Evolutionary conservation across 163 green algal species (phyloP), one percentile per base, ranked within the genome.

Genomic region (Prototheca cutis): DNA sequence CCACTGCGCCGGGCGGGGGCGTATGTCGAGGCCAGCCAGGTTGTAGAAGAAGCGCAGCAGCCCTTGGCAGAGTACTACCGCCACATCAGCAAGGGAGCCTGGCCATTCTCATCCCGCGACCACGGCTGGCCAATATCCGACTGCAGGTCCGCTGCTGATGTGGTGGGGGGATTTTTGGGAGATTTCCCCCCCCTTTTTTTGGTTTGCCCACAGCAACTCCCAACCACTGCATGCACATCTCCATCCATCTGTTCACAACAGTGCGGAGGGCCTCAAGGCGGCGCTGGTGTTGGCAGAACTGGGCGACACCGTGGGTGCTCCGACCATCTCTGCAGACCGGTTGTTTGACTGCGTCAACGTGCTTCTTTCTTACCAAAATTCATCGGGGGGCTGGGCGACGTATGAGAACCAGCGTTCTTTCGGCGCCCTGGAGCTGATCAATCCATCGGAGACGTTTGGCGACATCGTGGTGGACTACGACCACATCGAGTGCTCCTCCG

Each of bases 391-490:
- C 40, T 96, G 92, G 87, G 92, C 93, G 10, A 98, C 93, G 2
- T 99, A 99, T 61, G 93, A 99, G 66, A 95, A 95, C 72, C 96
- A 89, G n/a, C 80, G 93, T 21, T 90, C 79, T 7, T 95, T 89
- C 59, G 69, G 87, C 28, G 70, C 66, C 17, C 75, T 99, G 24
- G 91, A 98, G 85, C 36, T 76, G 8, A 74, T 96, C 61, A 96
- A 95, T 66, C 87, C 87, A 21, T 77, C 87, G n/a, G 91, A 99
- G 75, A 98, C 91, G 1, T 99, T 99, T 80, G 91, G 91, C 33
- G 87, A 99, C 83, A 99, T 99, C 68, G 85, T 99, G 21, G 90
- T 99, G 29, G 93, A 99, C 77, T 98, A 99, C 78, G 82, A 71
- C 25, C 96, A 96, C 66, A 88, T 98, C 21, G 91, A 99, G 85